Evolutionary conservation across 176 grass and related monocot species (phyloP).

Genomic region (Avena atlantica): DNA sequence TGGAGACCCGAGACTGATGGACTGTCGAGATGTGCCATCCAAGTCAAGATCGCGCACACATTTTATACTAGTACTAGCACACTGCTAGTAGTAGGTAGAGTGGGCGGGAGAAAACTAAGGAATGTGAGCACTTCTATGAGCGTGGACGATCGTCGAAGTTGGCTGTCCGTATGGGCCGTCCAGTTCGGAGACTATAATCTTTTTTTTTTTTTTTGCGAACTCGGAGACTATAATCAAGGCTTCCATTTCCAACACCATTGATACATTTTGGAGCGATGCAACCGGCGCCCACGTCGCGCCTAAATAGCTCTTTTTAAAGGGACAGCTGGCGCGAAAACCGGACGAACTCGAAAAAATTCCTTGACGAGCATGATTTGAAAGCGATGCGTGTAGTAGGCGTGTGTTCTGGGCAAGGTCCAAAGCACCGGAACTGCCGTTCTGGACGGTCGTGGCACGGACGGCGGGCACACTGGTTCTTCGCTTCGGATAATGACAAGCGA

Average conservation of each 20-base stretch:
- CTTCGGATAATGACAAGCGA: conserved; percentile 7
- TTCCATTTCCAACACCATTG: background rate
- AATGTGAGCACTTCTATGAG: conserved; percentile 27
- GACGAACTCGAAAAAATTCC: background rate
- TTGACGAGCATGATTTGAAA: background rate
- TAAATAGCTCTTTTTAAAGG: background rate
- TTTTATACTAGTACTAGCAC: conserved; percentile 26
- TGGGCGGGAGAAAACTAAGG: conserved; percentile 37
- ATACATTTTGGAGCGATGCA: background rate
- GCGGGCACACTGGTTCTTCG: background rate
- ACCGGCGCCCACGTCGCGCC: background rate
- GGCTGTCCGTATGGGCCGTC: conserved; percentile 35
- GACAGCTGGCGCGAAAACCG: background rate
- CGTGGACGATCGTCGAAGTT: conserved; percentile 26
- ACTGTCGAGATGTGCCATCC: background rate
- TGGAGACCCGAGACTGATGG: conserved; percentile 13
- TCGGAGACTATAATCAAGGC: background rate
- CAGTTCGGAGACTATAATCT: background rate
- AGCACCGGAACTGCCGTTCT: conserved; percentile 24
- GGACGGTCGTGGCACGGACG: conserved; percentile 43
- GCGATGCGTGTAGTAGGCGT: conserved; percentile 2
- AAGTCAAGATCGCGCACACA: conserved; percentile 18
- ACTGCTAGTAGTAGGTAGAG: background rate
- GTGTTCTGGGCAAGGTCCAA: conserved; percentile 25
- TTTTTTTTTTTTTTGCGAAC: too few species aligned